Percentiles rank a stretch among this genome's conserved stretches.
Conservation (phyloP, 805 yeast genomes). For the Yamadazyma kitorensis region DNA sequence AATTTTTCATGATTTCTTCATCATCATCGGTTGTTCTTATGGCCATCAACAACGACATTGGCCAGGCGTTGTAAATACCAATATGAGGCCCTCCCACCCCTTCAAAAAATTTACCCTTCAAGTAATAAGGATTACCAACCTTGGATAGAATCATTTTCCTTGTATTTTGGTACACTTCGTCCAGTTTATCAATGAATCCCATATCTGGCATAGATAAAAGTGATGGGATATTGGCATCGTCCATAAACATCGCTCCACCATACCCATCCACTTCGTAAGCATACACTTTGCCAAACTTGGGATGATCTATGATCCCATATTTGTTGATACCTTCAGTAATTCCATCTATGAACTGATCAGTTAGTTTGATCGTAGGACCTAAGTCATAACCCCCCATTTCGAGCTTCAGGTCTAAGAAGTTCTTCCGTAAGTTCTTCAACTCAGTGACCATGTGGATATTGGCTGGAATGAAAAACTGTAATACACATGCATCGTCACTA, state of each 20-base stretch:
- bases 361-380: too few species aligned
- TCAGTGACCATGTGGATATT: constrained; percentile 75
- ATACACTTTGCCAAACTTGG: constrained; percentile 68
- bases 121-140: constrained; percentile 74
- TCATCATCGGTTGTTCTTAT: constrained; percentile 76
- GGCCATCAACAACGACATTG: constrained; percentile 75
- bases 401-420: constrained; percentile 19
- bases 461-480: constrained; percentile 81
- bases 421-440: constrained; percentile 34
- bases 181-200: constrained; percentile 53
- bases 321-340: constrained; percentile 57
- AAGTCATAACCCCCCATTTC: too few species aligned
- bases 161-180: constrained; percentile 71
- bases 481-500: constrained; percentile 81
- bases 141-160: constrained; percentile 69
- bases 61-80: constrained; percentile 83
- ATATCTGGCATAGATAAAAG: constrained; percentile 75
- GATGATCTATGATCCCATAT: constrained; percentile 67
- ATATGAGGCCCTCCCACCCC: constrained; percentile 94
- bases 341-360: constrained; percentile 34
- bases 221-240: constrained; percentile 89
- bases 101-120: constrained; percentile 58
- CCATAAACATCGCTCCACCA: constrained; percentile 74
- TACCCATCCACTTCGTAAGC: constrained; percentile 91
- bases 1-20: constrained; percentile 52